Percentiles rank a stretch among this genome's conserved stretches.
Conservation (phyloP, 2,329 filamentous ascomycete genomes). For the Elsinoe arachidis region DNA sequence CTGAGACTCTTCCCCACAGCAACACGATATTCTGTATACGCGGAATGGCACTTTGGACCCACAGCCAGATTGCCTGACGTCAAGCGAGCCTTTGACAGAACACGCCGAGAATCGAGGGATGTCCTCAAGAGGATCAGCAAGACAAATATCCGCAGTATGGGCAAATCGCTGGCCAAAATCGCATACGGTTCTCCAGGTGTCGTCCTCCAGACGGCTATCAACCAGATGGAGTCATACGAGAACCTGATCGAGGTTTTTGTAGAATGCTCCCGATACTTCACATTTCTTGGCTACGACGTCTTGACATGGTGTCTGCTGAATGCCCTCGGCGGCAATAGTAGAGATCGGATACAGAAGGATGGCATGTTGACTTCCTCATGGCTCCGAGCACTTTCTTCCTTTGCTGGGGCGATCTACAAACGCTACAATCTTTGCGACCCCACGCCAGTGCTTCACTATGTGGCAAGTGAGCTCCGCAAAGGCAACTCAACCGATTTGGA, state of each 20-base stretch:
- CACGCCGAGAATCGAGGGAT: constrained; percentile 69
- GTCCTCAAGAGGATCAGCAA: constrained; percentile 84
- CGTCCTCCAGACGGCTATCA: constrained; percentile 80
- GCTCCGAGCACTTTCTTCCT: constrained; percentile 82
- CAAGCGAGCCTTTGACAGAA: constrained; percentile 66
- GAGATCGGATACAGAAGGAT: constrained; percentile 53
- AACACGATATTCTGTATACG: constrained; percentile 78
- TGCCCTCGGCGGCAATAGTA: constrained; percentile 49
- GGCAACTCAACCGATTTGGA: constrained; percentile 87
- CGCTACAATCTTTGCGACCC: constrained; percentile 78
- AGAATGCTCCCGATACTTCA: constrained; percentile 90
- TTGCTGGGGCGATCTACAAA: constrained; percentile 82
- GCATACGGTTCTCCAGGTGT: constrained; percentile 83
- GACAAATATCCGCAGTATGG: constrained; percentile 78
- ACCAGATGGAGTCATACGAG: constrained; percentile 86
- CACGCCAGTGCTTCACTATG: constrained; percentile 78
- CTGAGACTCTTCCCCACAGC: constrained; percentile 68
- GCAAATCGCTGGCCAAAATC: constrained; percentile 82
- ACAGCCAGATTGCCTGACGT: constrained; percentile 71
- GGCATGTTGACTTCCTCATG: constrained; percentile 78
- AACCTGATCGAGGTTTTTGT: constrained; percentile 94
- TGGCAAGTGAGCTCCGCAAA: constrained; percentile 70
- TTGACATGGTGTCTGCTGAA: constrained; percentile 87
- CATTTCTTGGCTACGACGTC: constrained; percentile 83
- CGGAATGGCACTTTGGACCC: constrained; percentile 80